Conservation (phyloP, 441 rosid species). For the Brassica balearica region DNA sequence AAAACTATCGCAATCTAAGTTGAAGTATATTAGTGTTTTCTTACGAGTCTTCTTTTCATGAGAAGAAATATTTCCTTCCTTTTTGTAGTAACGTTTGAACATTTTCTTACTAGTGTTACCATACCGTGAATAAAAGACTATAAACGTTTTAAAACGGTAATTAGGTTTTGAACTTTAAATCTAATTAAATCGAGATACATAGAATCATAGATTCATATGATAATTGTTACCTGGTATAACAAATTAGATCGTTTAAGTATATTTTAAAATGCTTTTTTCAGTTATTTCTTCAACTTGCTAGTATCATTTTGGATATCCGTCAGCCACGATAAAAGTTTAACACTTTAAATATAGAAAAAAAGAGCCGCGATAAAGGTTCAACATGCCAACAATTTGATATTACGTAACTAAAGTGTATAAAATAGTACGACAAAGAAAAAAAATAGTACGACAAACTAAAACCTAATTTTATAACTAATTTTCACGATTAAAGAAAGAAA, state of each 20-base stretch:
- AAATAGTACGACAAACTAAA: slow-evolving; percentile 25
- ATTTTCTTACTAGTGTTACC: no score
- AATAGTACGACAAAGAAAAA: slow-evolving; percentile 22
- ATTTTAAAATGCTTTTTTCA: neutral
- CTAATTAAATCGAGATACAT: no score
- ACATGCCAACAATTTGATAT: slow-evolving; percentile 8
- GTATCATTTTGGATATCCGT: slow-evolving; percentile 25
- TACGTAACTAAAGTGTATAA: slow-evolving; percentile 19
- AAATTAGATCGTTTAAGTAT: neutral
- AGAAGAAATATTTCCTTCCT: no score
- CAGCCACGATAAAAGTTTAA: slow-evolving; percentile 25
- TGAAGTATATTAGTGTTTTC: no score
- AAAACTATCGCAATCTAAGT: no score
- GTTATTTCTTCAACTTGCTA: slow-evolving; percentile 35
- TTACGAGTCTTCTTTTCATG: no score
- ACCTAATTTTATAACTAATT: slow-evolving; percentile 35
- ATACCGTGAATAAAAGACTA: no score
- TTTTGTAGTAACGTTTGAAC: no score
- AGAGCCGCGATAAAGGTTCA: slow-evolving; percentile 7
- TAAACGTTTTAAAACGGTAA: no score
- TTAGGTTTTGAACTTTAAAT: no score
- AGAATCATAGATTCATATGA: no score
- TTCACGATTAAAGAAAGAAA: slow-evolving; percentile 22
- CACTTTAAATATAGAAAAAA: no score
- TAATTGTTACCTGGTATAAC: neutral